Evolutionary conservation across 208 protist species (phyloP).

Genomic region (Trypanosoma melophagium): DNA sequence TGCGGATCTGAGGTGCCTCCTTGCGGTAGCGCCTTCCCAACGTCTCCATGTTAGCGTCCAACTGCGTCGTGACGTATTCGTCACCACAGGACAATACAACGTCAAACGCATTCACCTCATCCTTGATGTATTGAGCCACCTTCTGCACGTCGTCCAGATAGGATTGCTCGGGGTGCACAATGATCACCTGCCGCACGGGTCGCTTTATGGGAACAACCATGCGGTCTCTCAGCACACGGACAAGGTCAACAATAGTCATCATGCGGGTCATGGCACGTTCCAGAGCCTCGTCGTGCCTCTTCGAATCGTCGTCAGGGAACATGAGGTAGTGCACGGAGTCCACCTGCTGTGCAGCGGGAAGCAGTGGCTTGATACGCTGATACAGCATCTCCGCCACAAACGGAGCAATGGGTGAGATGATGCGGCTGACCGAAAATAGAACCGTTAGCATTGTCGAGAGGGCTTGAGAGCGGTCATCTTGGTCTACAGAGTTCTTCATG

Average conservation of each 20-base stretch:
- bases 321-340: conserved; percentile 94
- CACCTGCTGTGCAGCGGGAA: conserved; percentile 82
- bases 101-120: conserved; percentile 92
- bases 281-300: conserved; percentile 67
- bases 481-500: conserved; percentile 88
- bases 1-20: conserved; percentile 77
- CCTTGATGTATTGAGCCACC: conserved; percentile 88
- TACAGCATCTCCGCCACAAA: conserved; percentile 99
- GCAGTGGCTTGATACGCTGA: conserved; percentile 92
- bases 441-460: conserved; percentile 93
- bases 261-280: conserved; percentile 87
- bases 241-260: conserved; percentile 92
- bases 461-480: conserved; percentile 76
- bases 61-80: conserved; percentile 82
- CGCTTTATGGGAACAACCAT: conserved; percentile 91
- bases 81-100: conserved; percentile 64
- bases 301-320: conserved; percentile 82
- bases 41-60: conserved; percentile 89
- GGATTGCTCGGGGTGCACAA: conserved; percentile 79
- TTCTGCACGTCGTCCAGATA: conserved; percentile 78
- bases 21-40: conserved; percentile 88
- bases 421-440: conserved; percentile 83
- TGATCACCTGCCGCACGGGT: conserved; percentile 87
- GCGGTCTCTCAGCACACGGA: conserved; percentile 93
- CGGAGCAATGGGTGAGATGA: conserved; percentile 98